phyloP scores from a whole-genome alignment of 257 asterid species.

The Avicennia marina region DNA sequence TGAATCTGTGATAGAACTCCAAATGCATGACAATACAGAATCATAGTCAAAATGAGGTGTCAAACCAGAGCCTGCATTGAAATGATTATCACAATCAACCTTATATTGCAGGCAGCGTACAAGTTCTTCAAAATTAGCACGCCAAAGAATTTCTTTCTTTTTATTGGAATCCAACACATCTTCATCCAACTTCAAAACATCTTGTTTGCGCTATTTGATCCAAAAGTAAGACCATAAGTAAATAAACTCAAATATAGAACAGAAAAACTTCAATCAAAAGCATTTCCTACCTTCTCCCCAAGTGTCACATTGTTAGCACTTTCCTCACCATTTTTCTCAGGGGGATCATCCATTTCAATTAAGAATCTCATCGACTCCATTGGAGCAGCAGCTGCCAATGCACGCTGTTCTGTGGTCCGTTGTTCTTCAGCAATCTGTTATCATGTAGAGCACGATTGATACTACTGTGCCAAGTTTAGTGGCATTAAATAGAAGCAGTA shows the following conservation, averaged over 20 bases:
- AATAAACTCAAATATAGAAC: slow-evolving; percentile 18
- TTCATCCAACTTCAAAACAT: slow-evolving; percentile 37
- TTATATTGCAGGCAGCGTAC: slow-evolving; percentile 56
- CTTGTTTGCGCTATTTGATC: slow-evolving; percentile 59
- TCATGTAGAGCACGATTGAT: slow-evolving; percentile 2
- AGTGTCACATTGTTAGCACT: slow-evolving; percentile 14
- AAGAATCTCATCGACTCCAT: slow-evolving; percentile 71
- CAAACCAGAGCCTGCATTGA: slow-evolving; percentile 1
- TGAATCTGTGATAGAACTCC: slow-evolving; percentile 9
- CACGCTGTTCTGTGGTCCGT: slow-evolving; percentile 58
- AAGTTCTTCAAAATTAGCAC: slow-evolving; percentile 85
- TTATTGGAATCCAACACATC: slow-evolving; percentile 29
- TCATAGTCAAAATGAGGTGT: not conserved
- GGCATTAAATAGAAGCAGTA: no score
- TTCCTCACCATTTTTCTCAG: slow-evolving; percentile 36
- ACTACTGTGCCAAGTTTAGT: not conserved
- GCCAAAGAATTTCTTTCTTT: slow-evolving; percentile 80
- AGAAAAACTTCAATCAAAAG: slow-evolving; percentile 13
- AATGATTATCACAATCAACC: slow-evolving; percentile 37
- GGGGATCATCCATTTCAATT: slow-evolving; percentile 43
- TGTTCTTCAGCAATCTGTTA: slow-evolving; percentile 32
- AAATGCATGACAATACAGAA: not conserved
- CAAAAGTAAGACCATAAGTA: slow-evolving; percentile 11
- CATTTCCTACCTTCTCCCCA: slow-evolving; percentile 62
- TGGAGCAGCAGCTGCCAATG: slow-evolving; percentile 76